Evolutionary conservation across 352 stramenopile species (phyloP).

Genomic region (Peronospora farinosa): DNA sequence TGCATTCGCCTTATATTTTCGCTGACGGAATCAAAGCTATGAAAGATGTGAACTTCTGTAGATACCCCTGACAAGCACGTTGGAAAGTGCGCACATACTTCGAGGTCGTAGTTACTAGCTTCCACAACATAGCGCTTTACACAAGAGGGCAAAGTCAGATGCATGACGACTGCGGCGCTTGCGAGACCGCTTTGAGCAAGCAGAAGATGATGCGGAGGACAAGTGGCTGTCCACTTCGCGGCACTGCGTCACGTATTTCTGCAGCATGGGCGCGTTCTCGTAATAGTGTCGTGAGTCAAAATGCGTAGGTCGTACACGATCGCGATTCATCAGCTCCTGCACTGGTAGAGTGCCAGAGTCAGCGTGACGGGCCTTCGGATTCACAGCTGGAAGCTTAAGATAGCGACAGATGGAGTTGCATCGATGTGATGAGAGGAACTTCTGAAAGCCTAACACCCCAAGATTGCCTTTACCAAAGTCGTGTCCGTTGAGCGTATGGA

Average conservation of each 20-base stretch:
- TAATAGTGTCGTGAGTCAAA: conserved; percentile 87
- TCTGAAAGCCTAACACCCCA: conserved; percentile 76
- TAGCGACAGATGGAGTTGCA: conserved; percentile 88
- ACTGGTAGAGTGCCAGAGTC: conserved; percentile 70
- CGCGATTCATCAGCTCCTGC: conserved; percentile 76
- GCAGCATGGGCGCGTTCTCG: conserved; percentile 77
- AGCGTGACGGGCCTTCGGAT: conserved; percentile 69
- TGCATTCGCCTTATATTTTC: conserved; percentile 21
- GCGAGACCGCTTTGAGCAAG: conserved; percentile 18
- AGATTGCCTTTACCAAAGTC: conserved; percentile 88
- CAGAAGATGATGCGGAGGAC: conserved; percentile 29
- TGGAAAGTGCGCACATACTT: conserved; percentile 1
- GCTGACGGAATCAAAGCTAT: conserved; percentile 20
- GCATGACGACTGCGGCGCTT: conserved; percentile 10
- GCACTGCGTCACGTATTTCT: conserved; percentile 79
- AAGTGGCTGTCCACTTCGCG: conserved; percentile 34
- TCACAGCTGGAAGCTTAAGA: conserved; percentile 73
- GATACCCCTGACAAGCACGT: conserved; percentile 11
- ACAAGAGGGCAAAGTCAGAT: conserved; percentile 18
- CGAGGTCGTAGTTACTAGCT: conserved; percentile 2
- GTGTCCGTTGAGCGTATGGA: conserved; percentile 81
- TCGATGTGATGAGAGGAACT: conserved; percentile 81
- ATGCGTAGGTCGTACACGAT: conserved; percentile 56
- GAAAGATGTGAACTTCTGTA: conserved; percentile 8
- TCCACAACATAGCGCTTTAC: conserved; percentile 25